These are phyloP conservation scores for Colletotrichum sp. DNA, from an alignment of 2,329 filamentous ascomycete genomes.

Conservation along the genomic window DNA sequence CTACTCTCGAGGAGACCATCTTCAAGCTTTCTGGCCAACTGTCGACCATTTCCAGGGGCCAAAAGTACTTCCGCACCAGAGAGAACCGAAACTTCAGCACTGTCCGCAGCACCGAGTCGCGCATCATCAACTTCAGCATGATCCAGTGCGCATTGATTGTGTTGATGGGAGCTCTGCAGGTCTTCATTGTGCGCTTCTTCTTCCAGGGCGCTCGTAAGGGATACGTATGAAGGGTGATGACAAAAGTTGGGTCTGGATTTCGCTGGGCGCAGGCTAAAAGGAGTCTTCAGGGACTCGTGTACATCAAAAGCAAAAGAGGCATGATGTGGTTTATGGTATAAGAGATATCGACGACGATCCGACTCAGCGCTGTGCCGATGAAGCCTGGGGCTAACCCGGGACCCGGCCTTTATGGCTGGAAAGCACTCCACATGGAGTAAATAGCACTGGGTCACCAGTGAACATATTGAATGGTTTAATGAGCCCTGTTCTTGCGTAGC, in stretches of 20 bases:
- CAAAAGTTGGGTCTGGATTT: conserved; percentile 12
- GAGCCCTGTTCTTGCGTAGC: not conserved
- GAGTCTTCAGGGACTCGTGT: conserved; percentile 18
- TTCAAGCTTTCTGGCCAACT: conserved; percentile 93
- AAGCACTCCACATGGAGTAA: not conserved
- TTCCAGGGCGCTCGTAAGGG: conserved; percentile 82
- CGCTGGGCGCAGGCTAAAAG: conserved; percentile 2
- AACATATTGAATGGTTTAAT: conserved; percentile 2
- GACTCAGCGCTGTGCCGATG: not conserved
- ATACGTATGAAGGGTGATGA: conserved; percentile 59
- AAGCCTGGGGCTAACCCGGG: not conserved
- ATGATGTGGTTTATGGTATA: conserved; percentile 17
- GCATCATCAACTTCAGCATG: conserved; percentile 97
- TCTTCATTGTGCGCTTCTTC: conserved; percentile 98
- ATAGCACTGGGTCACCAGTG: not conserved
- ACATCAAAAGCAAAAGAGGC: conserved; percentile 19
- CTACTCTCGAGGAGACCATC: conserved; percentile 88
- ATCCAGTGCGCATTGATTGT: conserved; percentile 92
- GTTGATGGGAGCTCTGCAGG: conserved; percentile 93
- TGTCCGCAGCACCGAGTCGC: conserved; percentile 90
- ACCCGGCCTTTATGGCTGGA: not conserved
- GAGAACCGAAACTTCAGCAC: conserved; percentile 99
- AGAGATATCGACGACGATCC: conserved; percentile 18
- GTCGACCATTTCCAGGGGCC: conserved; percentile 93
- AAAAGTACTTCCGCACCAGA: conserved; percentile 98